These are phyloP conservation scores for Pseudisothecium myosuroides DNA, from an alignment of 225 moss, liverwort and hornwort species.

Conservation along the genomic window DNA sequence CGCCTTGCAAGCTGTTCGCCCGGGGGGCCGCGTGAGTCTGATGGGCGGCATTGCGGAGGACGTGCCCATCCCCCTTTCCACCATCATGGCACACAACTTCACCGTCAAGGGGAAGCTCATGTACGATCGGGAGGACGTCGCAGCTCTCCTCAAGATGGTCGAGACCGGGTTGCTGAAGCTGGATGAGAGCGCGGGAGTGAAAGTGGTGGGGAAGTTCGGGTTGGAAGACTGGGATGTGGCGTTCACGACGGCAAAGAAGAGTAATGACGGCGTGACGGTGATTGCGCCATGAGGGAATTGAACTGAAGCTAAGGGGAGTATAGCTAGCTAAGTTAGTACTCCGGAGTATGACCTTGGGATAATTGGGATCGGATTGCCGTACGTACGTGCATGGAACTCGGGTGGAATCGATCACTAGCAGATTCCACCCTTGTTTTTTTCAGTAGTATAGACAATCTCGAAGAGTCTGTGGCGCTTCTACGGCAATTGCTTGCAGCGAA, in stretches of 20 bases:
- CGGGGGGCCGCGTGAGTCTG: too few relatives aligned
- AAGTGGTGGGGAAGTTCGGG: not conserved
- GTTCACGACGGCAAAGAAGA: not conserved
- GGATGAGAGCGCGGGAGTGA: not conserved
- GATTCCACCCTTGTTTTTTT: not conserved
- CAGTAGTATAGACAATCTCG: not conserved
- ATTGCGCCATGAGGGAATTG: not conserved
- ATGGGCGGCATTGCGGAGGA: too few relatives aligned
- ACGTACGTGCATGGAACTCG: not conserved
- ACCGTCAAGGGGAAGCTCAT: too few relatives aligned
- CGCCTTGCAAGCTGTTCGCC: too few relatives aligned
- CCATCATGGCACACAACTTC: too few relatives aligned
- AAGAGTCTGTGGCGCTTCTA: not conserved
- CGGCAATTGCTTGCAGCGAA: too few relatives aligned
- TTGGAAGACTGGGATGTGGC: not conserved
- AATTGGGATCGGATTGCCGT: too few relatives aligned
- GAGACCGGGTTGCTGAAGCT: not conserved
- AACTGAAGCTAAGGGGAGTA: too few relatives aligned
- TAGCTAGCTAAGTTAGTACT: not conserved
- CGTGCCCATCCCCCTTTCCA: too few relatives aligned
- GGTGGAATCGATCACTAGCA: not conserved
- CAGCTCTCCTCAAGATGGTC: not conserved
- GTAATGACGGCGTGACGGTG: not conserved
- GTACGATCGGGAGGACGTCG: too few relatives aligned
- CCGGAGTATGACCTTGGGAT: not conserved